Evolutionary conservation across 768 basidiomycete species (phyloP), one percentile per base, ranked within the genome.

Genomic region (Pulveroboletus sp.): DNA sequence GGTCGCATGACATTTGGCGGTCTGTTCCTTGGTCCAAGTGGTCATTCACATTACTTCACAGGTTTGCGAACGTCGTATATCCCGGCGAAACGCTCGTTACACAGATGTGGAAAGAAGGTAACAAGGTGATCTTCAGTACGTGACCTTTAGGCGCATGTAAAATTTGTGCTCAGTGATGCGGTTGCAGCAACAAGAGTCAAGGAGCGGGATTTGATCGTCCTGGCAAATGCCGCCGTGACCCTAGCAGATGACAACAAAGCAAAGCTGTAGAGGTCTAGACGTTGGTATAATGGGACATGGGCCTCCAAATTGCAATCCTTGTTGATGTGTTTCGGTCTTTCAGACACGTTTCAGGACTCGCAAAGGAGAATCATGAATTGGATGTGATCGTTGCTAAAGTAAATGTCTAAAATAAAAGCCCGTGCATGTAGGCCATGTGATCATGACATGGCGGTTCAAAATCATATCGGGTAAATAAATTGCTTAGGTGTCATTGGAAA

Each of bases 21-120:
- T 29, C 27, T 9, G 27, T 11, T 29, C 8, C 8, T 9, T 29
- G 2, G 27, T 2, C 12, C 12, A 5, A 29, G 12, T 29, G 8
- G 8, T 29, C 8, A 29, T 9, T 29, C 12, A 29, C 27, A 29
- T 11, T 29, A 9, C 27, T 29, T 29, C 27, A 13, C 52, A 88
- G 88, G 29, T 95, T 98, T 68, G 82, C 87, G 0, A 93, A 92
- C 4, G 83, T 91, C 2, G 92, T 98, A 20, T 94, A 87, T 64
- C 97, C 95, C 2, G 95, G 94, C 1, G 94, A 98, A 70, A 98
- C 95, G 2, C 77, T 98, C 44, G 75, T 93, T 13, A 99, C 95
- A 0, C 84, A 91, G 65, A 97, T 98, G 95, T 99, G 97, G 97
- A 97, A 94, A 66, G 93, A 97, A 59, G 90, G 86, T 3, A 69